Evolutionary conservation across 108 stramenopile species (phyloP), one percentile per base, ranked within the genome.

Genomic region (Mayamaea pseudoterrestris): DNA sequence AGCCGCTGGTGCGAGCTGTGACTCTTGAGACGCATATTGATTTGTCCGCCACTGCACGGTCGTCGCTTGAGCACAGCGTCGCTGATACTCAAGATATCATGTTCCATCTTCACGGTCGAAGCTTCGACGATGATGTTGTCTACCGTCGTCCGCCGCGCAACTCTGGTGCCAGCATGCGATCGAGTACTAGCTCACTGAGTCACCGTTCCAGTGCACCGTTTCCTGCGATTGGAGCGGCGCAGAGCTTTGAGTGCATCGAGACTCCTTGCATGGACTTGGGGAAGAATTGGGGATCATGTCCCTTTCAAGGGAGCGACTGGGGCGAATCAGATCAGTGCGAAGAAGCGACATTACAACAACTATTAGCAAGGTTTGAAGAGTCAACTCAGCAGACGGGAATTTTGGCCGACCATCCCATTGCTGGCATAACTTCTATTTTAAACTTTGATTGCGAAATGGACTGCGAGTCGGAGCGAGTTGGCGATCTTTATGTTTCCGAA

Each of bases 241-340:
- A n/a, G n/a, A n/a, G n/a, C n/a, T n/a, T n/a, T 41, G 8, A 41
- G 40, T 41, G 40, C 40, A 9, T 20, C 40, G 5, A 16, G 21
- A 5, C 40, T 20, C 13, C 16, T 41, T 41, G 18, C 16, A 41
- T 20, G 4, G 5, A 34, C 32, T 34, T 41, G 16, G 40, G 40
- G 21, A 41, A 63, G 24, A 48, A 61, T 41, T 90, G 88, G 88
- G 83, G 83, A 18, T 82, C 83, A 25, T 43, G 73, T 39, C 82
- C 84, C 11, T 35, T 76, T 21, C 35, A 50, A 22, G 79, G 80
- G 14, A 58, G 58, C 29, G 89, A 91, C 58, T 91, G 83, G 84
- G 89, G 89, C 3, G 55, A 53, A 14, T 83, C 80, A 2, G 53
- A 44, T 14, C 27, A 44, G 14, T 83, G 77, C 44, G 31, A 60